Percentiles rank a stretch among this genome's conserved stretches.
Conservation (phyloP, 2,329 filamentous ascomycete genomes). For the Lecanicillium sp. region DNA sequence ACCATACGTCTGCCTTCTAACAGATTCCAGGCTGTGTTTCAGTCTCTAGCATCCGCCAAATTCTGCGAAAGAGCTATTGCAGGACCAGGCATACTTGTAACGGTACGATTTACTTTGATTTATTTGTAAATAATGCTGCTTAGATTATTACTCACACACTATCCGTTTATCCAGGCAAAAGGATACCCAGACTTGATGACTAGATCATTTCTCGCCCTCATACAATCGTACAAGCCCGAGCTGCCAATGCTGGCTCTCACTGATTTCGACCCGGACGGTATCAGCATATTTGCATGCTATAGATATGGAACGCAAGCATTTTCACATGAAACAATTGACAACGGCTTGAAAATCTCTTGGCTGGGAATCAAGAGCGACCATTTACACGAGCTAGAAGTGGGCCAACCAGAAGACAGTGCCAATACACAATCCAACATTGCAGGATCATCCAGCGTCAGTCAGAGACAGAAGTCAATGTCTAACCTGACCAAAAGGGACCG, state of each 20-base stretch:
- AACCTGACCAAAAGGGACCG: conserved; percentile 48
- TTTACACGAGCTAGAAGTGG: conserved; percentile 23
- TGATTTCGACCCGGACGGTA: conserved; percentile 70
- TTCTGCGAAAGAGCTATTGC: conserved; percentile 43
- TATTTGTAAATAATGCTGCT: background rate
- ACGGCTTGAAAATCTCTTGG: conserved; percentile 49
- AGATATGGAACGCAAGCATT: conserved; percentile 58
- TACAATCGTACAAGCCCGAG: conserved; percentile 38
- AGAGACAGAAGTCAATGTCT: background rate
- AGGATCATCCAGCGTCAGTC: conserved; percentile 1
- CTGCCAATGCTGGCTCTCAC: conserved; percentile 56
- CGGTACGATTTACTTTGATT: conserved; percentile 39
- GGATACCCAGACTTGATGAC: conserved; percentile 74
- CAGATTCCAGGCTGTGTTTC: conserved; percentile 58
- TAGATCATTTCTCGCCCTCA: conserved; percentile 49
- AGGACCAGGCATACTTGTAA: conserved; percentile 58
- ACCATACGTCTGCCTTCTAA: conserved; percentile 14
- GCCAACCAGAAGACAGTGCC: too few relatives aligned
- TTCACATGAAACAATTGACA: conserved; percentile 47
- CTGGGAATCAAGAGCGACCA: conserved; percentile 49
- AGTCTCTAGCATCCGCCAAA: conserved; percentile 48
- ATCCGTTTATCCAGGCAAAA: conserved; percentile 71
- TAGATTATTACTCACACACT: background rate
- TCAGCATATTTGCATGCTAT: conserved; percentile 68
- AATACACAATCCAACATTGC: too few relatives aligned